These are phyloP conservation scores for Xylariaceae sp. DNA, from an alignment of 2,329 filamentous ascomycete genomes.

Conservation along the genomic window DNA sequence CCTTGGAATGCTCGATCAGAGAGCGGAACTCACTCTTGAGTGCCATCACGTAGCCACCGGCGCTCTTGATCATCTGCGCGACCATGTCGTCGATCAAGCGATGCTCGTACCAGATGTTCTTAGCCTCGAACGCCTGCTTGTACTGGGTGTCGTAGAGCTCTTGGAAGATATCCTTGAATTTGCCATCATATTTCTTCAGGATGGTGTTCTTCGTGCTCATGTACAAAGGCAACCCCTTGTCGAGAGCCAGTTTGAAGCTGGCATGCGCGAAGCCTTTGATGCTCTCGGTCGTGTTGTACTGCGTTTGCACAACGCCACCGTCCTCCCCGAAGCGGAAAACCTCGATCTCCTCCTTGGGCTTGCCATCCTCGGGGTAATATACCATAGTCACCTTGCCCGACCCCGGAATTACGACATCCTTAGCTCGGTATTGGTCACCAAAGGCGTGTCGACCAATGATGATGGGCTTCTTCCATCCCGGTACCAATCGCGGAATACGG, in stretches of 20 bases:
- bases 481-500: constrained; percentile 87
- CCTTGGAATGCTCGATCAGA: neutral
- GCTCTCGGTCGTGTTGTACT: constrained; percentile 98
- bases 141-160: constrained; percentile 89
- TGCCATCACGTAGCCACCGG: constrained; percentile 94
- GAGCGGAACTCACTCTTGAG: constrained; percentile 79
- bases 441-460: constrained; percentile 98
- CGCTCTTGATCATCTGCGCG: constrained; percentile 99
- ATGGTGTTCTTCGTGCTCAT: constrained; percentile 99
- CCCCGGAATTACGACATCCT: constrained; percentile 82
- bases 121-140: constrained; percentile 84
- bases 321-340: constrained; percentile 87
- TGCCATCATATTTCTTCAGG: constrained; percentile 96
- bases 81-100: constrained; percentile 99
- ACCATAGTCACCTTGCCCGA: constrained; percentile 92
- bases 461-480: constrained; percentile 98
- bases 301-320: constrained; percentile 88
- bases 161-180: constrained; percentile 99
- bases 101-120: constrained; percentile 99
- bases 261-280: constrained; percentile 95
- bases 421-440: constrained; percentile 97
- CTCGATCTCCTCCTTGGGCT: constrained; percentile 84
- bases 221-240: constrained; percentile 90
- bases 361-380: constrained; percentile 81
- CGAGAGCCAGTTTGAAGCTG: constrained; percentile 91